A percentile compares a stretch with the other conserved stretches of the same genome.
These are phyloP conservation scores for Schizosaccharomyces versatilis DNA, from an alignment of 1,139 yeast species.

Conservation along the genomic window DNA sequence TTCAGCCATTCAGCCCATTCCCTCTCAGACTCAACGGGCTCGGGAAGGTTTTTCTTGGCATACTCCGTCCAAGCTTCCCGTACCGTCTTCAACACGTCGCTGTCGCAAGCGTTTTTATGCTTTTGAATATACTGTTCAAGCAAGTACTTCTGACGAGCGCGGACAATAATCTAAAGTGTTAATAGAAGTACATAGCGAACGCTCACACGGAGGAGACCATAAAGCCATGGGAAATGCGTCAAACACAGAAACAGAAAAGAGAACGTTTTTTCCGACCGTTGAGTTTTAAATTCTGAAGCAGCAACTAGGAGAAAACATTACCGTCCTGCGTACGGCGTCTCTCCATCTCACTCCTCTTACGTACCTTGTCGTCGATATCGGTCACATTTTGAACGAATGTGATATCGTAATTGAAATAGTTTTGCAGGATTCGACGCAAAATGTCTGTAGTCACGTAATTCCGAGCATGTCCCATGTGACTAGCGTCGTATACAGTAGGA, in stretches of 20 bases:
- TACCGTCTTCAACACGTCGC: constrained; percentile 22
- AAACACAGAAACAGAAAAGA: neutral
- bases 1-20: constrained; percentile 29
- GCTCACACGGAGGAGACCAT: too few relatives aligned
- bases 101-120: neutral
- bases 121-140: constrained; percentile 32
- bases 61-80: constrained; percentile 29
- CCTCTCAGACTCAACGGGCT: constrained; percentile 23
- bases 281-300: neutral
- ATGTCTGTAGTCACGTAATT: constrained; percentile 89
- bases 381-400: constrained; percentile 87
- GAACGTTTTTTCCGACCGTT: neutral
- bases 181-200: too few relatives aligned
- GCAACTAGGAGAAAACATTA: neutral
- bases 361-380: constrained; percentile 69
- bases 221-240: too few relatives aligned
- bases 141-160: constrained; percentile 75
- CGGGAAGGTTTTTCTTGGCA: constrained; percentile 35
- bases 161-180: constrained; percentile 37
- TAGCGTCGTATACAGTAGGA: constrained; percentile 91
- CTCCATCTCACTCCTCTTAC: too few relatives aligned
- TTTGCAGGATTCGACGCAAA: constrained; percentile 65
- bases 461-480: constrained; percentile 98
- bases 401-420: constrained; percentile 75
- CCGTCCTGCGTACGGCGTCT: neutral